Evolutionary conservation across 139 green algal species (phyloP).

Genomic region (Coelastrella sp.): DNA sequence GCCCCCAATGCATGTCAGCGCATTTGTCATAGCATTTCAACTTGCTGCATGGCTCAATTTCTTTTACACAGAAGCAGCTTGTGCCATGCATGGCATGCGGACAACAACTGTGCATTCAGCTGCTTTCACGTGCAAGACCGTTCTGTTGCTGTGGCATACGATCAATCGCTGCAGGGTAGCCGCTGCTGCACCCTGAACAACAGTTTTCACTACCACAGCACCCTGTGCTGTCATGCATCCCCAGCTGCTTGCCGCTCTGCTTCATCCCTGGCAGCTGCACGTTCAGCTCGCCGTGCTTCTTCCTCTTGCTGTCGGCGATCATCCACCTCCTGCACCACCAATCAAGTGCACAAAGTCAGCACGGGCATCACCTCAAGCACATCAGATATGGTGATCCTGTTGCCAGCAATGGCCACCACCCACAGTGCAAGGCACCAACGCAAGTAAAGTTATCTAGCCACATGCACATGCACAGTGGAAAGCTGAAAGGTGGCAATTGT

Average conservation of each 20-base stretch:
- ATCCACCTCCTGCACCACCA: conserved; percentile 3
- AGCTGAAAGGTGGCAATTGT: not conserved
- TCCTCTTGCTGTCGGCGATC: conserved; percentile 9
- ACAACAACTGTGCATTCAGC: too few species aligned
- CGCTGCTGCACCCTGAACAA: too few species aligned
- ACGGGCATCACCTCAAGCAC: not conserved
- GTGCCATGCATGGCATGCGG: too few species aligned
- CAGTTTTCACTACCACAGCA: too few species aligned
- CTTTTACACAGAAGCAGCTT: too few species aligned
- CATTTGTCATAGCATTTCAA: too few species aligned
- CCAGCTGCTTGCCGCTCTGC: not conserved
- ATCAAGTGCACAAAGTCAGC: not conserved
- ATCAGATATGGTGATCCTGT: not conserved
- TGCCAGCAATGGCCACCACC: not conserved
- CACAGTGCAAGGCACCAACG: not conserved
- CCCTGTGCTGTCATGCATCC: not conserved
- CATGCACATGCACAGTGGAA: not conserved
- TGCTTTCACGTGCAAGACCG: too few species aligned
- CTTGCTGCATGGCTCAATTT: too few species aligned
- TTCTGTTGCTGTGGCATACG: too few species aligned
- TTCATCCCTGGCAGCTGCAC: not conserved
- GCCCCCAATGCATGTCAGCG: too few species aligned
- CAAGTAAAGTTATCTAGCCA: not conserved
- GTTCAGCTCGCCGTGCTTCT: conserved; percentile 8
- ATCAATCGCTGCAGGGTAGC: too few species aligned